Base-by-base conservation (phyloP, 371 early-diverging fungal species). In the Umbelopsis sp. region DNA sequence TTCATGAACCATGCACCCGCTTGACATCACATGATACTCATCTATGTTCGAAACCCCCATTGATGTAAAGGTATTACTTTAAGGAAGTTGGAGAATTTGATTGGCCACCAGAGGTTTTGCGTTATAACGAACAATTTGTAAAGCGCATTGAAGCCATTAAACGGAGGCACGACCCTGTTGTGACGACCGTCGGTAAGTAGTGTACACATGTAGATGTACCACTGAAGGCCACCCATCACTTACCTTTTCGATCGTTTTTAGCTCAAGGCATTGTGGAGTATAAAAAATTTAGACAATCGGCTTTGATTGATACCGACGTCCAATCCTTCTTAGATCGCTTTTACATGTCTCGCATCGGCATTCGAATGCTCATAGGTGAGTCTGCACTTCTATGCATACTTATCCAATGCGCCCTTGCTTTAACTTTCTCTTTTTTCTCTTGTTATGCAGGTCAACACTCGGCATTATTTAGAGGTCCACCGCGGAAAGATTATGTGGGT, bases 271-370 rank as follows among this genome's bases (percentile, higher is more conserved):
- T 98, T 62, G 82, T 92, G 63, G 97, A 98, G 77, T 93, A 94
- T 77, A 98, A 98, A 79, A 87, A 92, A 62, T 76, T 79, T 72
- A 88, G 74, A 69, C 86, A 78, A 57, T 83, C 83, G 4, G 72
- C 79, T 10, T 50, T 77, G 20, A 89, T 94, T 38, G 95, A 96
- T 73, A 88, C 87, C 44, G 94, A 91, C 53, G 86, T 97, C 10
- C 97, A 98, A 79, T 84, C 87, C 32, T 98, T 98, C 74, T 80
- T 98, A 70, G 97, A 97, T 80, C 89, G 97, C n/a, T 98, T 98
- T 80, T 97, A 97, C 83, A 91, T 97, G 91, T 96, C 96, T 32
- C 92, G 99, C 50, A 98, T 98, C 70, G 99, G 99, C 18, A 97
- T 98, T 71, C 92, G 99, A 69, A 95, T 97, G 95, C 83, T 98